Base-by-base conservation (phyloP, 805 yeast genomes). In the Barnettozyma salicaria region DNA sequence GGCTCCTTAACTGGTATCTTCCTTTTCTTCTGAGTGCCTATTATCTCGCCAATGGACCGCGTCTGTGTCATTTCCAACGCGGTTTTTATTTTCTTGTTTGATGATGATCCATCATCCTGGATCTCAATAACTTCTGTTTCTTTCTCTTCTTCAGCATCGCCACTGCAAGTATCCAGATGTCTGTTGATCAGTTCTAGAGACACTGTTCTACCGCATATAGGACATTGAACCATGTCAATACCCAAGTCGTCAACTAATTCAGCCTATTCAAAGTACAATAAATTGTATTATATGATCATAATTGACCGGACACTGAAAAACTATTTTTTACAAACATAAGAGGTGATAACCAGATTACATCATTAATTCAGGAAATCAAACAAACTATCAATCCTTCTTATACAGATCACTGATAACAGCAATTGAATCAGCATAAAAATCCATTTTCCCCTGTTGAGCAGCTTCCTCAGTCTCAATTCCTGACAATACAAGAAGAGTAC, bases 391-490 rank as follows among this genome's bases (percentile, higher is more conserved):
- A 17, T 13, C 16, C 19, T 32, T 19, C n/a, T 39, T 14, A 50
- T 65, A 83, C 38, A 89, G 60, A 43, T 80, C 88, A n/a, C 95
- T 95, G 29, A 53, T 44, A 12, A 40, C 48, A n/a, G 47, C 58
- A 29, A 90, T 63, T 50, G 76, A 78, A 24, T 71, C 70, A 18
- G 88, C 82, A 51, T 72, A 82, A 51, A 63, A 82, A 12, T 78
- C 73, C 7, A 96, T 96, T 14, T 65, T 61, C 19, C 61, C 56
- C 9, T 60, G 64, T 37, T 64, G 47, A 3, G 84, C 80, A 18
- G 69, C 67, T 29, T 70, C 76, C 48, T 82, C 89, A 1, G 79
- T 77, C 55, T 89, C 96, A 43, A 92, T 88, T 30, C 98, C 98
- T 2, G 94, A 83, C 38, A 92, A 70, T 3, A 92, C 98, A 49